Percentiles rank a stretch among this genome's conserved stretches.
These are phyloP conservation scores for Candida yuanshanica DNA, from an alignment of 805 yeast genomes.

Conservation along the genomic window DNA sequence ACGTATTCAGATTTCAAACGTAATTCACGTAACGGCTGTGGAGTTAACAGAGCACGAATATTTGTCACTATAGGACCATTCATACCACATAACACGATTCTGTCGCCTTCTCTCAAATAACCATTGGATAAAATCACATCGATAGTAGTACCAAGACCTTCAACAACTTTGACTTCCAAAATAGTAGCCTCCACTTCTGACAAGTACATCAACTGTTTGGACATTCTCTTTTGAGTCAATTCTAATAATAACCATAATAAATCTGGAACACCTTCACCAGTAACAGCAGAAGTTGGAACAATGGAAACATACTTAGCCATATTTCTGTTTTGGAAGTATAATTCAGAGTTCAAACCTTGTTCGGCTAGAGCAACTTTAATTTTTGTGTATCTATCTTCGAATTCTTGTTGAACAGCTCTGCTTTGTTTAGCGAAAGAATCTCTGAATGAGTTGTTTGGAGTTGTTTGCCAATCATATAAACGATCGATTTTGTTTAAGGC, in stretches of 20 bases:
- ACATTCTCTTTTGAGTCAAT: slow-evolving; percentile 97
- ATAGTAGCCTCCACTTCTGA: slow-evolving; percentile 93
- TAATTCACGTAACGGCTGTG: slow-evolving; percentile 94
- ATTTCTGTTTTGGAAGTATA: slow-evolving; percentile 92
- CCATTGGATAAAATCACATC: slow-evolving; percentile 98
- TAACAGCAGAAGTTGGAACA: slow-evolving; percentile 97
- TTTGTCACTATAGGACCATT: slow-evolving; percentile 97
- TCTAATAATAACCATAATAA: slow-evolving; percentile 91
- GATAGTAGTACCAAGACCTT: slow-evolving; percentile 97
- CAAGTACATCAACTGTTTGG: slow-evolving; percentile 94
- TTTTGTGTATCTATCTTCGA: slow-evolving; percentile 77
- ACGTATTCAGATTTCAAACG: slow-evolving; percentile 95
- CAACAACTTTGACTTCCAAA: slow-evolving; percentile 95
- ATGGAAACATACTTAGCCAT: slow-evolving; percentile 90
- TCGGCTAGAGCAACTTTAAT: slow-evolving; percentile 91
- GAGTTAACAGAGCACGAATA: slow-evolving; percentile 92
- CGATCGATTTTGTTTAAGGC: slow-evolving; percentile 98
- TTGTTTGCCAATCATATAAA: slow-evolving; percentile 88
- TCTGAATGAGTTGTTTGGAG: slow-evolving; percentile 92
- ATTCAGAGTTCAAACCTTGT: slow-evolving; percentile 96
- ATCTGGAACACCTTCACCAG: slow-evolving; percentile 99
- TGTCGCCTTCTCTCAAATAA: slow-evolving; percentile 88
- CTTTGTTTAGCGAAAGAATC: slow-evolving; percentile 82
- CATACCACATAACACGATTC: slow-evolving; percentile 94
- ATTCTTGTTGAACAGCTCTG: slow-evolving; percentile 84